These are phyloP conservation scores for Zasmidium cellare DNA, from an alignment of 2,329 filamentous ascomycete species.

Conservation along the genomic window DNA sequence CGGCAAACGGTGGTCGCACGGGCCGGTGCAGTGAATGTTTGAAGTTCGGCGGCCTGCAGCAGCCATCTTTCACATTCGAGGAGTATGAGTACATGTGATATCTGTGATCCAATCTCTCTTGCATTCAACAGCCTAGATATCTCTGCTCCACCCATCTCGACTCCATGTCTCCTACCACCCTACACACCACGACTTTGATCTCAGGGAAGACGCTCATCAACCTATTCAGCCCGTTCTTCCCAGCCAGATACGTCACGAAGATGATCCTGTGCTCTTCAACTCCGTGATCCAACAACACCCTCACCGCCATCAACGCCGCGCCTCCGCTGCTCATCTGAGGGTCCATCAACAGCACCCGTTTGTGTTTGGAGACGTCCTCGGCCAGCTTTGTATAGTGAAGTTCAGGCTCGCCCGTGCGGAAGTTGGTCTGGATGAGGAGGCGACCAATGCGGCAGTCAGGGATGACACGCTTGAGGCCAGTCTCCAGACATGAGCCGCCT, in stretches of 20 bases:
- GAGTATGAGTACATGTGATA: too few species aligned
- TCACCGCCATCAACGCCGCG: constrained; percentile 85
- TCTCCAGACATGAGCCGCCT: constrained; percentile 85
- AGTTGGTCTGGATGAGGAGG: constrained; percentile 81
- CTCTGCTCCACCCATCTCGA: constrained; percentile 85
- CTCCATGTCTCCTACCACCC: constrained; percentile 78
- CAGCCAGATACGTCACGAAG: constrained; percentile 89
- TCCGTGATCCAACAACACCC: constrained; percentile 92
- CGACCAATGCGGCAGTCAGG: constrained; percentile 90
- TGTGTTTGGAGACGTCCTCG: constrained; percentile 69
- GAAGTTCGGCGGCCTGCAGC: too few species aligned
- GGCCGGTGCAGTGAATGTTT: too few species aligned
- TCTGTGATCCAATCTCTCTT: not conserved
- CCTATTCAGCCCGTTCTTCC: constrained; percentile 78
- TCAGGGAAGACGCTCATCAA: constrained; percentile 86
- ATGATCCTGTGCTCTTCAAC: constrained; percentile 82
- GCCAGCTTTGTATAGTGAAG: constrained; percentile 86
- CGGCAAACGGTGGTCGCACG: too few species aligned
- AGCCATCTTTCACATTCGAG: too few species aligned
- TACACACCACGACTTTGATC: constrained; percentile 81
- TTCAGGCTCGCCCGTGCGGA: constrained; percentile 83
- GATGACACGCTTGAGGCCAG: constrained; percentile 83
- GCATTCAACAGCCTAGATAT: constrained; percentile 77
- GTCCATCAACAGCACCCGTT: constrained; percentile 82
- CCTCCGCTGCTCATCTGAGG: constrained; percentile 94